Percentiles rank a stretch among this genome's conserved stretches.
Conservation (phyloP, 2,329 filamentous ascomycete species). For the Balansia obtecta region DNA sequence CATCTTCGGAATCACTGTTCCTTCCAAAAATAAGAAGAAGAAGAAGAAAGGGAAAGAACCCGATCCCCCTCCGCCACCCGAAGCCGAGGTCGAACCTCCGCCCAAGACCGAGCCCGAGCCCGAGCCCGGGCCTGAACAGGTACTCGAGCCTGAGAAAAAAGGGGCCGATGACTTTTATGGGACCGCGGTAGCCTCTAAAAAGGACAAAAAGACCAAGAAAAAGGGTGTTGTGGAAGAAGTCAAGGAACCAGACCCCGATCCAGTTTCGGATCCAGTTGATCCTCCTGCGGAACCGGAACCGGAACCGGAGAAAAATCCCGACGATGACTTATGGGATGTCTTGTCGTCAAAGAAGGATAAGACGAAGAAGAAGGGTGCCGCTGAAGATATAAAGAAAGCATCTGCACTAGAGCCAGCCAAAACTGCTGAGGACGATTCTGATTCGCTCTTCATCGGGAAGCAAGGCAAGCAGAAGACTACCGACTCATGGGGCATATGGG, state of each 20-base stretch:
- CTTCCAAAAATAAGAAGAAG: constrained; percentile 11
- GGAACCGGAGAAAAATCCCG: constrained; percentile 2
- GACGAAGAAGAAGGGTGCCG: constrained; percentile 10
- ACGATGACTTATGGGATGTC: constrained; percentile 13
- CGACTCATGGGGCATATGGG: constrained; percentile 14
- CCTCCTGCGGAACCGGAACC: constrained; percentile 1
- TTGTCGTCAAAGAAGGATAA: constrained; percentile 8
- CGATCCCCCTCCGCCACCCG: neutral
- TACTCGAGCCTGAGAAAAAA: constrained; percentile 15
- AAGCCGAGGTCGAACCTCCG: no score
- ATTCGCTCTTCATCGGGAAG: neutral
- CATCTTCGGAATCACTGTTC: constrained; percentile 14
- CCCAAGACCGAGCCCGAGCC: neutral
- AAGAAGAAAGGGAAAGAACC: constrained; percentile 9
- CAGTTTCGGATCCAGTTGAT: constrained; percentile 9
- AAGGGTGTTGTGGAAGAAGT: constrained; percentile 11
- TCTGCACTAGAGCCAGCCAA: neutral
- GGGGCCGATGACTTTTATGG: constrained; percentile 19
- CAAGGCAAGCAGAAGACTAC: constrained; percentile 10
- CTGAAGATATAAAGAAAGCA: neutral
- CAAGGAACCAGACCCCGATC: constrained; percentile 10
- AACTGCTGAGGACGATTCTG: constrained; percentile 1
- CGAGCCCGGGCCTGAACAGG: neutral
- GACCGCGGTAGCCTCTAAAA: constrained; percentile 13
- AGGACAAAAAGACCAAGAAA: constrained; percentile 18